Evolutionary conservation across 805 yeast species (phyloP), one percentile per base, ranked within the genome.

Genomic region (Ogataea pignaliae): DNA sequence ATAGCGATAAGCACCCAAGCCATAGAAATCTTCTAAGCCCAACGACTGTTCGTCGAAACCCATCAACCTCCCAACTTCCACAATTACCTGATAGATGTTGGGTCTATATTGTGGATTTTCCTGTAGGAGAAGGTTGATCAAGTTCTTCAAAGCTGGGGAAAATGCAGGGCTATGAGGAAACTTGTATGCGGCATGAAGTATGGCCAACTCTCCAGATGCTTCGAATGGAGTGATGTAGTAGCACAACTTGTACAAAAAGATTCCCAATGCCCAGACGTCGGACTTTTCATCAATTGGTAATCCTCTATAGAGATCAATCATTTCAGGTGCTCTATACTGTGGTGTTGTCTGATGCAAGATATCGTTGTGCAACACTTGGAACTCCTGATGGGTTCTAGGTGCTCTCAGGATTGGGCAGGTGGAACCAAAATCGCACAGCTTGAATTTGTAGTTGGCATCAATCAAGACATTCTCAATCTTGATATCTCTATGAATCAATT

Each of bases 221-320:
- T 91, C 99, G 63, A 93, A 91, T 1, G 99, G 99, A 1, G 99
- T 91, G 1, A 85, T 90, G 64, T 88, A 91, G 66, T 85, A 91
- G 65, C 96, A 84, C 48, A 91, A 70, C 61, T 91, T 91, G 71
- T 87, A 91, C 40, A 93, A 71, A 50, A 93, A 87, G 29, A 93
- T 83, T 10, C 99, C 99, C 39, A 91, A 68, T 0, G 99, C 99
- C 99, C 99, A 91, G 39, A 91, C 86, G 66, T 91, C 99, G 8
- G 91, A 75, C 64, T 88, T 88, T 56, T 90, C 95, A 64, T 91
- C 93, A 34, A 91, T 85, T 2, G 97, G 93, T 38, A 81, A 68
- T 7, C 89, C 86, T 38, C 88, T 71, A 60, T 84, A 83, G 21
- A 90, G 72, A 64, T 91, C 97, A 44, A 91, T 78, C 98, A 91